Conservation (phyloP, 768 basidiomycete genomes). For the Amanita jacksonii region DNA sequence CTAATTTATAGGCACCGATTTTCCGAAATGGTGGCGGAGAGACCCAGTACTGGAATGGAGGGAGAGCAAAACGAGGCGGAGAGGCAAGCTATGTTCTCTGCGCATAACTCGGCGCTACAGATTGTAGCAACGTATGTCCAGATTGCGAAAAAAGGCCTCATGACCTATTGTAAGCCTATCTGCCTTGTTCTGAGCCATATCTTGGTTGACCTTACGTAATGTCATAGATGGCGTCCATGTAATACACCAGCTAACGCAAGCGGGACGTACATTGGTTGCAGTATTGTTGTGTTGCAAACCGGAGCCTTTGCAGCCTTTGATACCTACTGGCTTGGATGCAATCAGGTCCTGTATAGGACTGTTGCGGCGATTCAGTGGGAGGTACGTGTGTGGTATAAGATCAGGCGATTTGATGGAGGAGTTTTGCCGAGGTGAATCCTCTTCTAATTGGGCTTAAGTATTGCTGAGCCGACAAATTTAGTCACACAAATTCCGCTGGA, state of each 20-base stretch:
- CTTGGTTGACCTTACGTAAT: slow-evolving; percentile 1
- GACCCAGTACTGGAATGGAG: slow-evolving; percentile 27
- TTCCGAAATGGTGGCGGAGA: slow-evolving; percentile 66
- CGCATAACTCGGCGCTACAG: slow-evolving; percentile 69
- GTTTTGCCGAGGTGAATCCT: slow-evolving; percentile 66
- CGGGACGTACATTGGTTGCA: slow-evolving; percentile 83
- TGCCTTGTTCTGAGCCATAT: slow-evolving; percentile 9
- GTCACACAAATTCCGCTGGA: slow-evolving; percentile 86
- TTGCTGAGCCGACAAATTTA: slow-evolving; percentile 17
- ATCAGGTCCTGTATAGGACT: slow-evolving; percentile 82
- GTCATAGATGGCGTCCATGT: slow-evolving; percentile 82
- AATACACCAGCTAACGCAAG: slow-evolving; percentile 91
- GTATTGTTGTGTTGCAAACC: slow-evolving; percentile 82
- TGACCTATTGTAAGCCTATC: slow-evolving; percentile 81
- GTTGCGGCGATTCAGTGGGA: slow-evolving; percentile 80
- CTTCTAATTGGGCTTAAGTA: not conserved
- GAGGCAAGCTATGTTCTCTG: slow-evolving; percentile 65
- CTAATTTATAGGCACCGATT: slow-evolving; percentile 86
- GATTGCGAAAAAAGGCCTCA: slow-evolving; percentile 78
- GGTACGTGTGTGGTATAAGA: slow-evolving; percentile 86
- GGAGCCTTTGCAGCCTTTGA: slow-evolving; percentile 65
- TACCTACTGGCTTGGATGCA: slow-evolving; percentile 76
- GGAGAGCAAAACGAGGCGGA: slow-evolving; percentile 63
- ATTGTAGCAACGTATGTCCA: slow-evolving; percentile 78
- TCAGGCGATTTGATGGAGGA: slow-evolving; percentile 93